Conservation (phyloP, 495 filamentous ascomycete genomes). For the Aspergillus conjunctus region DNA sequence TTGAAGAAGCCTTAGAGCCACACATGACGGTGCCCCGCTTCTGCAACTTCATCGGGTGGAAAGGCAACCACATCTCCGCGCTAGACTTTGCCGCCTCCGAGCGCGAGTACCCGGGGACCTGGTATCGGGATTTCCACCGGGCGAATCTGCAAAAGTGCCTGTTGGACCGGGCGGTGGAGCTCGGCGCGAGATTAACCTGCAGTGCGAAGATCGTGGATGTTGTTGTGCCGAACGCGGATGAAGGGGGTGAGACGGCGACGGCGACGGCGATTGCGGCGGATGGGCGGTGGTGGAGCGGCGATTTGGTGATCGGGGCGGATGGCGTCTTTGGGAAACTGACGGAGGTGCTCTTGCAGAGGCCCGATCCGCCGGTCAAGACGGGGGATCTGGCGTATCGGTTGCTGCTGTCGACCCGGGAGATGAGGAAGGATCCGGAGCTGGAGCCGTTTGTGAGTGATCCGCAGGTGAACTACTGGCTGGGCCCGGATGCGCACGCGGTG, state of each 20-base stretch:
- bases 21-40: constrained; percentile 54
- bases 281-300: constrained; percentile 44
- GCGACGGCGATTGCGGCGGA: constrained; percentile 32
- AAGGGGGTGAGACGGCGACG: no score
- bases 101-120: constrained; percentile 48
- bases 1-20: constrained; percentile 50
- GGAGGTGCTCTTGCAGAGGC: constrained; percentile 39
- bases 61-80: constrained; percentile 52
- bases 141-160: constrained; percentile 58
- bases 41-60: constrained; percentile 57
- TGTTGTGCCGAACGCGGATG: constrained; percentile 28
- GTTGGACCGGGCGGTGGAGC: constrained; percentile 50
- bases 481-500: constrained; percentile 63
- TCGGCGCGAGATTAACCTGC: constrained; percentile 52
- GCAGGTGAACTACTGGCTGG: constrained; percentile 71
- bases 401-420: constrained; percentile 51
- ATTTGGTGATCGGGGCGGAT: constrained; percentile 61
- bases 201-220: constrained; percentile 47
- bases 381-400: constrained; percentile 71
- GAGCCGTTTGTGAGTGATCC: constrained; percentile 54
- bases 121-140: constrained; percentile 63
- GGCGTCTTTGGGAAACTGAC: constrained; percentile 54
- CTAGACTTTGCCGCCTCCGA: constrained; percentile 51
- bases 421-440: constrained; percentile 53
- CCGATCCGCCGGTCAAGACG: constrained; percentile 53